These are phyloP conservation scores for Leishmania martiniquensis DNA, from an alignment of 208 protist species.

Conservation along the genomic window DNA sequence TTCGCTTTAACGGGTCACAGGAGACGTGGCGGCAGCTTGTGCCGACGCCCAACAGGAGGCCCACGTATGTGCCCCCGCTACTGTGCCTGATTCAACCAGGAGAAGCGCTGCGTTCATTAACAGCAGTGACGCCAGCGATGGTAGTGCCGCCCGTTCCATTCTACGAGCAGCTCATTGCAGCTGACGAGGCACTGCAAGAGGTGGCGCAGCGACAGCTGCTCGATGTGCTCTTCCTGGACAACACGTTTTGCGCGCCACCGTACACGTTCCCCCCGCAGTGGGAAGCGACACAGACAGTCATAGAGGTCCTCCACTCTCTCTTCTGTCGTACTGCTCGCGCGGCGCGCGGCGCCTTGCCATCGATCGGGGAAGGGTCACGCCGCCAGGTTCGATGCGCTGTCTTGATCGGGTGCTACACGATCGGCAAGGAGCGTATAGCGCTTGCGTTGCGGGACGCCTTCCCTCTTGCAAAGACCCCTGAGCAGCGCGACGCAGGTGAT, in stretches of 20 bases:
- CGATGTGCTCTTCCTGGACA: conserved; percentile 92
- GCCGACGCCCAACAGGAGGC: not conserved
- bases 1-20: conserved; percentile 80
- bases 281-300: conserved; percentile 52
- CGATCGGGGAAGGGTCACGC: not conserved
- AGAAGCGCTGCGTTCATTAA: not conserved
- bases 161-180: conserved; percentile 63
- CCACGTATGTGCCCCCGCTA: conserved; percentile 4
- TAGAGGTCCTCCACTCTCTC: conserved; percentile 45
- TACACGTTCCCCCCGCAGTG: conserved; percentile 84
- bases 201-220: conserved; percentile 42
- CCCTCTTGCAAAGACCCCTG: not conserved
- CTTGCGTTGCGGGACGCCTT: conserved; percentile 78
- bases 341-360: conserved; percentile 3
- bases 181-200: conserved; percentile 46
- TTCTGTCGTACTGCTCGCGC: conserved; percentile 28
- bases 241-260: conserved; percentile 89
- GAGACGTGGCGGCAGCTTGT: conserved; percentile 10
- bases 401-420: conserved; percentile 90
- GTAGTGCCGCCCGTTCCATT: conserved; percentile 15
- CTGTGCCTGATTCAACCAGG: not conserved
- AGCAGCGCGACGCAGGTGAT: not conserved
- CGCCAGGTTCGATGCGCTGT: conserved; percentile 54
- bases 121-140: not conserved
- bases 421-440: conserved; percentile 91